These are phyloP conservation scores for Astragalus membranaceus DNA, from an alignment of 306 rosid genomes.

Conservation along the genomic window DNA sequence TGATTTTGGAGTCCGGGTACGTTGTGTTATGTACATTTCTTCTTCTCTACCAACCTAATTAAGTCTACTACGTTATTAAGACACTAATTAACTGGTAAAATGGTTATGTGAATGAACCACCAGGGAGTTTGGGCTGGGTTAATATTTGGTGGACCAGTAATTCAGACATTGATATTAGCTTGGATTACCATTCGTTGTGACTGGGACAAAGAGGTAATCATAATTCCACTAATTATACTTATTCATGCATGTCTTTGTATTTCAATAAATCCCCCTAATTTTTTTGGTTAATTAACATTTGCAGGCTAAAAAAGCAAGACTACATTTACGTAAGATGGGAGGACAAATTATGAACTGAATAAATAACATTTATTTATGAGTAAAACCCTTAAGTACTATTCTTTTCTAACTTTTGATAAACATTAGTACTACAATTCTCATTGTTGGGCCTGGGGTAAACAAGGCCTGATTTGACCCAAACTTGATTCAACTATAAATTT, in stretches of 20 bases:
- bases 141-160: conserved; percentile 61
- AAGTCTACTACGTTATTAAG: too few species aligned
- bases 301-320: conserved; percentile 47
- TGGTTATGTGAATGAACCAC: neutral
- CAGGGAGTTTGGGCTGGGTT: conserved; percentile 71
- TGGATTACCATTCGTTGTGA: conserved; percentile 48
- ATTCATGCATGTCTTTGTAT: neutral
- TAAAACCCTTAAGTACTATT: too few species aligned
- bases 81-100: neutral
- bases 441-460: neutral
- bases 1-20: conserved; percentile 50
- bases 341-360: neutral
- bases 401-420: neutral
- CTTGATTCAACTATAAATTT: neutral
- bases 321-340: conserved; percentile 31
- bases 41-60: too few species aligned
- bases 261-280: neutral
- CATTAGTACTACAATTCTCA: neutral
- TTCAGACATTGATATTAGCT: conserved; percentile 49
- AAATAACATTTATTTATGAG: too few species aligned
- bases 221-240: neutral
- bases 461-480: neutral
- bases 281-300: neutral
- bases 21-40: too few species aligned
- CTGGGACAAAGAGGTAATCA: conserved; percentile 56